These are phyloP conservation scores for Naumovozyma baii DNA, from an alignment of 805 yeast species.

Conservation along the genomic window DNA sequence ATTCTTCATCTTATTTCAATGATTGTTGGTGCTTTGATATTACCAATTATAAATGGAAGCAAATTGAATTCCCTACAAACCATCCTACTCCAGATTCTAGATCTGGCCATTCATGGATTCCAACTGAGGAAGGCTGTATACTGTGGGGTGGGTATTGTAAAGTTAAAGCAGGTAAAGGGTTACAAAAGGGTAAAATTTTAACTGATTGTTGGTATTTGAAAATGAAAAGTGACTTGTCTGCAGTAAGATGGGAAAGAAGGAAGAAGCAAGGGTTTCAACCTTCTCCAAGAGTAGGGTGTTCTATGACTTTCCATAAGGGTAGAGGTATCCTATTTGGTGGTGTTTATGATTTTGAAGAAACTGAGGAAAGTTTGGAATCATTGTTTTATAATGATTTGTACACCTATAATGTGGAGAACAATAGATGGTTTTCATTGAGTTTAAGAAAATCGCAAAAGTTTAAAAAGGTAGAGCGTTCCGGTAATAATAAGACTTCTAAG, in stretches of 20 bases:
- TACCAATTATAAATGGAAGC: conserved; percentile 82
- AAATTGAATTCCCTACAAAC: conserved; percentile 75
- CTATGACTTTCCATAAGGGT: conserved; percentile 72
- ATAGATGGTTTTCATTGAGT: conserved; percentile 72
- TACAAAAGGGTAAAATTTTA: conserved; percentile 83
- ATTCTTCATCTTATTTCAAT: conserved; percentile 68
- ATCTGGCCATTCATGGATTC: conserved; percentile 83
- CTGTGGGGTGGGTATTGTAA: conserved; percentile 92
- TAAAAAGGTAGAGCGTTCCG: conserved; percentile 37
- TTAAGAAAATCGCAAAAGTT: conserved; percentile 10
- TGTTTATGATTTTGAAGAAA: conserved; percentile 88
- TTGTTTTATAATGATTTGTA: conserved; percentile 71
- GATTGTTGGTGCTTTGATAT: conserved; percentile 93
- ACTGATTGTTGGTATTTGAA: conserved; percentile 79
- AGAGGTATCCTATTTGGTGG: conserved; percentile 94
- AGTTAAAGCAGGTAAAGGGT: conserved; percentile 70
- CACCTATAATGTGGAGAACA: conserved; percentile 75
- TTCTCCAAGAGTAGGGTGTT: conserved; percentile 88
- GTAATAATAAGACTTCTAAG: conserved; percentile 36
- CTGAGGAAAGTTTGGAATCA: conserved; percentile 84
- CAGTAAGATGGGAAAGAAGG: conserved; percentile 79
- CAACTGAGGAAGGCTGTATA: conserved; percentile 72
- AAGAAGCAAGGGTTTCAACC: conserved; percentile 86
- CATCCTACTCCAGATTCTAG: conserved; percentile 82
- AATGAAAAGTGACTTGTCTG: conserved; percentile 71